Conservation (phyloP, 345 rosid genomes). For the Salix arbutifolia region DNA sequence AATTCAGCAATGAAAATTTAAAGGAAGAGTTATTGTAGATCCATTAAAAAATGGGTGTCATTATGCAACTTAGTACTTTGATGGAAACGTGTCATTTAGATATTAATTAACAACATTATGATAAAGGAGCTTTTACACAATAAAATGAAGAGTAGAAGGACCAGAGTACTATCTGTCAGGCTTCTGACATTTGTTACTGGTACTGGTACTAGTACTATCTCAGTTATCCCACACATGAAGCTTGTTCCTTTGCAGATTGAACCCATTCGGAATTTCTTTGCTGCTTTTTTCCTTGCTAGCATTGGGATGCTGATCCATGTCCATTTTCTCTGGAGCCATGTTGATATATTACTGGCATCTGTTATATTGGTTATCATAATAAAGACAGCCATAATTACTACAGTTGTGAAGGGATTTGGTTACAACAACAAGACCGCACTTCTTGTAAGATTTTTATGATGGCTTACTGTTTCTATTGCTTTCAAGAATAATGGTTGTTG, state of each 20-base stretch:
- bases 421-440: slow-evolving; percentile 83
- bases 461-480: neutral
- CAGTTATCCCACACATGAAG: neutral
- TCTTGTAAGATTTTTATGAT: slow-evolving; percentile 51
- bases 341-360: slow-evolving; percentile 79
- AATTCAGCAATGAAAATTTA: neutral
- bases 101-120: too few species aligned
- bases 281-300: slow-evolving; percentile 90
- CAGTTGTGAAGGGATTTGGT: slow-evolving; percentile 79
- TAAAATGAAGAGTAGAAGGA: too few species aligned
- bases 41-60: too few species aligned
- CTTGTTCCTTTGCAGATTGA: slow-evolving; percentile 52
- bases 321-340: slow-evolving; percentile 91
- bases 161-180: neutral
- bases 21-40: too few species aligned
- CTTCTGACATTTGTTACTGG: neutral
- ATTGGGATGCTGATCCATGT: slow-evolving; percentile 88
- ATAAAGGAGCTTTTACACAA: too few species aligned
- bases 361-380: slow-evolving; percentile 71
- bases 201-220: neutral
- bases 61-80: too few species aligned
- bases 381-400: slow-evolving; percentile 59
- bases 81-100: too few species aligned
- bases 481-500: neutral
- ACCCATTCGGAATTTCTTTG: slow-evolving; percentile 91